These are phyloP conservation scores for Strigomonas galati DNA, from an alignment of 208 protist genomes.

Conservation along the genomic window DNA sequence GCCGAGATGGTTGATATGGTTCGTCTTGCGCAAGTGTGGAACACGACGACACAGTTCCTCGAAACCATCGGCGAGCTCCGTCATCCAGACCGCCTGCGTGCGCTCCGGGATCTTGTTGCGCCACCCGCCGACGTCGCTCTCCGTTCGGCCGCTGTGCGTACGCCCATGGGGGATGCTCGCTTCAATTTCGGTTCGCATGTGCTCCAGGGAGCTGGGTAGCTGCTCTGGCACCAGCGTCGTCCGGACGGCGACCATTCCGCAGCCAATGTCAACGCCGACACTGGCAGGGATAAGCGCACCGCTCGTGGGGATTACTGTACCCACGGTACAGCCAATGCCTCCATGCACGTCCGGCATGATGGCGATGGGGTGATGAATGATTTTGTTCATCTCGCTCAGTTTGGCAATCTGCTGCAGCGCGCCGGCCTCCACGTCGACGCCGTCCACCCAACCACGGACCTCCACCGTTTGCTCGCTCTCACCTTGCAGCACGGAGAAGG, in stretches of 20 bases:
- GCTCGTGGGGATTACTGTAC: conserved; percentile 82
- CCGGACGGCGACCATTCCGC: conserved; percentile 83
- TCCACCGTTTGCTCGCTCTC: conserved; percentile 29
- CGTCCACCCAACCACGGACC: conserved; percentile 59
- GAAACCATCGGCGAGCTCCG: conserved; percentile 58
- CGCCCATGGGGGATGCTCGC: conserved; percentile 73
- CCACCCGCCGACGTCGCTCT: conserved; percentile 70
- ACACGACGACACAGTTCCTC: conserved; percentile 53
- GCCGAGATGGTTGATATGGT: conserved; percentile 81
- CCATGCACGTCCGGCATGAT: conserved; percentile 90
- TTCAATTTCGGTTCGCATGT: conserved; percentile 75
- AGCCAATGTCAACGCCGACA: conserved; percentile 90
- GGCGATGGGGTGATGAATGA: conserved; percentile 69
- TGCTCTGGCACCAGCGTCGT: conserved; percentile 68
- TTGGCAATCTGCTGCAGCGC: conserved; percentile 55
- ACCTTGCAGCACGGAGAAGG: not conserved
- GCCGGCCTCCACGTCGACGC: conserved; percentile 53
- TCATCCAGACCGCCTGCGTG: conserved; percentile 51
- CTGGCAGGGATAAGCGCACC: conserved; percentile 78
- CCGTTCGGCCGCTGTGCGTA: conserved; percentile 55
- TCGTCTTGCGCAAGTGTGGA: conserved; percentile 45
- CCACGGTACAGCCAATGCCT: conserved; percentile 80
- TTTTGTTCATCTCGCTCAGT: conserved; percentile 40
- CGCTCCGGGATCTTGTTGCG: conserved; percentile 36
- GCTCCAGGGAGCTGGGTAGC: conserved; percentile 52